phyloP scores from a whole-genome alignment of 2,329 filamentous ascomycete species.

The Diaporthe ampelina region DNA sequence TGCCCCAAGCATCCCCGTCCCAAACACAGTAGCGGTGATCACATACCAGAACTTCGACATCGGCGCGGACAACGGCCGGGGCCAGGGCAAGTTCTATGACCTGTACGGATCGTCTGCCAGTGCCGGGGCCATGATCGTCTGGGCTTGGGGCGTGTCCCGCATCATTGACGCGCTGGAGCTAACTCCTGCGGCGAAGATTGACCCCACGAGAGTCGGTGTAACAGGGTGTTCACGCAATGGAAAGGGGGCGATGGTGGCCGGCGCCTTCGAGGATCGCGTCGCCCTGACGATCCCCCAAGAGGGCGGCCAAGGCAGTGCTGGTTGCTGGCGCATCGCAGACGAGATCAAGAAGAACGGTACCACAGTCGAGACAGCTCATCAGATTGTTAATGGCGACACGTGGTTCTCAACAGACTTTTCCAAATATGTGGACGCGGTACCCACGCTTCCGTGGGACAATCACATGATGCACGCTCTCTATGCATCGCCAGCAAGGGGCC shows the following conservation, averaged over 20 bases:
- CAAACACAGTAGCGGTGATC: constrained; percentile 61
- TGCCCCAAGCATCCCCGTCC: constrained; percentile 59
- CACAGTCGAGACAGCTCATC: constrained; percentile 57
- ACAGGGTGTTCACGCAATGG: constrained; percentile 66
- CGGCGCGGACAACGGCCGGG: constrained; percentile 65
- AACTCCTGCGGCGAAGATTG: constrained; percentile 54
- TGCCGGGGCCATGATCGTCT: constrained; percentile 62
- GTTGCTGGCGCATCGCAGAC: constrained; percentile 59
- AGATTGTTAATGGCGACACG: constrained; percentile 64
- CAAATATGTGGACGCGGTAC: not conserved
- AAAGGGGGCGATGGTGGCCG: constrained; percentile 64
- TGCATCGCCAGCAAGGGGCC: not conserved
- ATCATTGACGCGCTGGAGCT: constrained; percentile 62
- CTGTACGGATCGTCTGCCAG: constrained; percentile 60
- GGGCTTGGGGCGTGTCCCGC: constrained; percentile 64
- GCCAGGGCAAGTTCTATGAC: constrained; percentile 63
- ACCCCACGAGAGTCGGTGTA: constrained; percentile 55
- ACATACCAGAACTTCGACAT: constrained; percentile 64
- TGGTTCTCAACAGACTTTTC: constrained; percentile 62
- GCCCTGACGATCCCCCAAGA: constrained; percentile 65
- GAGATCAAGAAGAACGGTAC: constrained; percentile 63
- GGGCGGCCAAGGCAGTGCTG: constrained; percentile 62
- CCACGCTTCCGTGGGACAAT: not conserved
- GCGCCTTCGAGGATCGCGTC: constrained; percentile 62
- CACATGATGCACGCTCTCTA: constrained; percentile 4